Evolutionary conservation across 768 basidiomycete genomes (phyloP), one percentile per base, ranked within the genome.

Genomic region (Dioszegia aurantiaca): DNA sequence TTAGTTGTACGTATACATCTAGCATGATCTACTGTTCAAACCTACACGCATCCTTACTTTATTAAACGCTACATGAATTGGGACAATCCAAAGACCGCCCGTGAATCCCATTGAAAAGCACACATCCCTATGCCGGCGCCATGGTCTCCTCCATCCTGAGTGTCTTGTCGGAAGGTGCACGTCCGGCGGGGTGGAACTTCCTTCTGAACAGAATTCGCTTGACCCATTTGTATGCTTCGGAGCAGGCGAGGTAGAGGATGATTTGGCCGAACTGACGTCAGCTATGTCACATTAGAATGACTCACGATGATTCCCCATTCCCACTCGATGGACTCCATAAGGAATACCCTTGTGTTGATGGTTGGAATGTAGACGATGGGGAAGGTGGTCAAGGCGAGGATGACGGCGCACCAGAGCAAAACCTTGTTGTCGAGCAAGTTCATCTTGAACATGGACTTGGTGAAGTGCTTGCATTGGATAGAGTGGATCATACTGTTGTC

Each of bases 331-430:
- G 69, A 53, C 3, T 58, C 59, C 51, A 78, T 65, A 19, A 76
- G 68, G 74, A 80, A 79, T 21, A 77, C 77, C 47, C 67, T 57
- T 44, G 70, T 56, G 66, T 75, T 76, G 55, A 77, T 68, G 1
- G 58, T 62, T n/a, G 73, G 73, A 39, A 79, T 78, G 64, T 79
- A 79, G 19, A 79, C 65, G 59, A 77, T 61, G 2, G 77, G 77
- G 72, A 78, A 78, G 26, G 28, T 44, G 10, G 30, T 43, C 14
- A 78, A 63, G n/a, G 70, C 61, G 12, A 77, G 69, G 8, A 71
- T 65, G 19, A 76, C 42, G 17, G 73, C 71, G 37, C 70, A 74
- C 63, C 63, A 72, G 21, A 77, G 66, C n/a, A 76, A 60, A 43
- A 75, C 62, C 64, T 79, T 79, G 70, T 79, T 75, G 59, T 76